Base-by-base conservation (phyloP, 106 monocot species). In the Dendrobium chrysotoxum region DNA sequence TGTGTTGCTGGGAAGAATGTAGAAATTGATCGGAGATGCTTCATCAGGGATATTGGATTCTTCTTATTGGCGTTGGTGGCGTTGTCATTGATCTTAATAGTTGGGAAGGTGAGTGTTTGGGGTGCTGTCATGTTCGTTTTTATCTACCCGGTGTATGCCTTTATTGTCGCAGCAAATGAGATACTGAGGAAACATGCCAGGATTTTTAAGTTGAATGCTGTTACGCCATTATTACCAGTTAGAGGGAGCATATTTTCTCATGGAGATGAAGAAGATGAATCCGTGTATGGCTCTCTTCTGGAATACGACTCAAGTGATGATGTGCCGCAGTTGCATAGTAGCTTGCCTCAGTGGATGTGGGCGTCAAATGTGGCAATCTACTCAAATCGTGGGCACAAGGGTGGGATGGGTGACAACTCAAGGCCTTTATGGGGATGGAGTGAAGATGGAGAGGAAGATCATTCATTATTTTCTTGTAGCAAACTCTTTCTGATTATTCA, bases 291-390 rank as follows among this genome's bases (percentile, higher is more conserved):
- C 78, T 72, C 87, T 25, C 66, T 97, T 75, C 86, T 97, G 54
- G 92, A 90, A 23, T 76, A 81, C 21, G 92, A 92, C 79, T 65
- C 67, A 54, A 25, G 46, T 53, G 44, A 54, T 38, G 89, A 91
- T 55, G 87, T 83, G 40, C 85, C 89, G 0, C 82, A 75, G 76
- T 64, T 90, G 78, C 86, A 79, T 40, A 30, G 74, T 44, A 84
- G 86, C 21, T 85, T 99, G 79, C 98, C 93, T 83, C 91, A 91
- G 58, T 95, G 95, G 98, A 99, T 95, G 98, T 95, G 94, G 98
- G 91, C 92, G 74, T 93, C 98, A 0, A 88, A 92, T 83, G 82
- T 99, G 75, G 89, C 98, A 35, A 95, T 95, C 50, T 99, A 92
- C 68, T 95, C 98, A 11, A 92, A 99, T 83, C 85, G 85, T 12